These are phyloP conservation scores for Malus sylvestris DNA, from an alignment of 306 rosid genomes.

Conservation along the genomic window DNA sequence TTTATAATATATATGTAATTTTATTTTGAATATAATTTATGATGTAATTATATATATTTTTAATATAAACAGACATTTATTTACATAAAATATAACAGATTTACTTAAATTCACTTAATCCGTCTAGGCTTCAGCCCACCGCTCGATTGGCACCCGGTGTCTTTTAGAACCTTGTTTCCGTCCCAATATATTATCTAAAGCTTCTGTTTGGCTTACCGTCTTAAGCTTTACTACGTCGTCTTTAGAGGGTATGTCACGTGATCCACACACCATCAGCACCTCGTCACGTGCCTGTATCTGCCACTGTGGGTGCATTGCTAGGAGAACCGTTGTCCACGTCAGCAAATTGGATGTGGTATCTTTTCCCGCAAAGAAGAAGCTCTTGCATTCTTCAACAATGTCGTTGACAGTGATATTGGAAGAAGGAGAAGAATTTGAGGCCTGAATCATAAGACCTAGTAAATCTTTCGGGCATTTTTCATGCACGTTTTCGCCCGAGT, in stretches of 20 bases:
- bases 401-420: constrained; percentile 54
- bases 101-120: too few relatives aligned
- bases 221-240: constrained; percentile 76
- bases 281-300: constrained; percentile 93
- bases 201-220: constrained; percentile 60
- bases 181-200: background rate
- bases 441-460: constrained; percentile 76
- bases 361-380: constrained; percentile 97
- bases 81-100: too few relatives aligned
- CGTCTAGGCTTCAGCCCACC: rapidly evolving
- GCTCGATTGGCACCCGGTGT: rapidly evolving
- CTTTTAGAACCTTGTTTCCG: too few relatives aligned
- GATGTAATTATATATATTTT: too few relatives aligned
- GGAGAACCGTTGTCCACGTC: constrained; percentile 94
- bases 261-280: constrained; percentile 63
- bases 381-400: constrained; percentile 96
- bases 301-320: constrained; percentile 98
- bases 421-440: constrained; percentile 28
- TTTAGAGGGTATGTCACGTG: constrained; percentile 78
- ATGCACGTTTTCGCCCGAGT: background rate
- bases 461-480: constrained; percentile 57
- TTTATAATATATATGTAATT: too few relatives aligned
- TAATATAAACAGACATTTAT: too few relatives aligned
- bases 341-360: constrained; percentile 97
- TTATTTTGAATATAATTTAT: too few relatives aligned